Evolutionary conservation across 192 early-diverging fungal genomes (phyloP).

Genomic region (Umbelopsis sp.): DNA sequence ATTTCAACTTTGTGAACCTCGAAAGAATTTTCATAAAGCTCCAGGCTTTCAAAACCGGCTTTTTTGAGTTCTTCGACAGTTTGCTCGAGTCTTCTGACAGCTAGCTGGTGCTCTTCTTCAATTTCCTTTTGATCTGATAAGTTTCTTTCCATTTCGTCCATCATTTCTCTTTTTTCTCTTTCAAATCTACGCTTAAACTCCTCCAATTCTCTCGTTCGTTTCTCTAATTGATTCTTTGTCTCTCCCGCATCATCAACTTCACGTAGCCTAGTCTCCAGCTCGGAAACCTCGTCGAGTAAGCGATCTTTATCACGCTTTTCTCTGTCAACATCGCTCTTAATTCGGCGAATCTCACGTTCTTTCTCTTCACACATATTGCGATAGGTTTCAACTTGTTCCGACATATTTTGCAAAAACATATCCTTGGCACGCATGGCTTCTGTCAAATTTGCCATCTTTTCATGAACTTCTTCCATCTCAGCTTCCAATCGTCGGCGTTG

Average conservation of each 20-base stretch:
- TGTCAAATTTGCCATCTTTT: constrained; percentile 38
- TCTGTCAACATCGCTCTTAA: constrained; percentile 31
- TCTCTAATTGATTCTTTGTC: constrained; percentile 31
- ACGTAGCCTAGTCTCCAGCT: constrained; percentile 24
- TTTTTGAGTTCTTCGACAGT: constrained; percentile 43
- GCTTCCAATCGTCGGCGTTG: constrained; percentile 32
- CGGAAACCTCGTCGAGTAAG: constrained; percentile 26
- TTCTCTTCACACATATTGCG: constrained; percentile 42
- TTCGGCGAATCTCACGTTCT: constrained; percentile 39
- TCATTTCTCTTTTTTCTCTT: constrained; percentile 1
- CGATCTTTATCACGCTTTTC: constrained; percentile 38
- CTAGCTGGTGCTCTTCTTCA: constrained; percentile 16
- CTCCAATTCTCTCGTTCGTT: constrained; percentile 29
- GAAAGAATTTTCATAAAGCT: constrained; percentile 48
- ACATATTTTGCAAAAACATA: constrained; percentile 39
- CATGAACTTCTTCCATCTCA: constrained; percentile 45
- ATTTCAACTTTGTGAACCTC: constrained; percentile 40
- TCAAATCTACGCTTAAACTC: constrained; percentile 19
- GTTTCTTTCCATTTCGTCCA: constrained; percentile 21
- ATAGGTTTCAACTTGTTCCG: constrained; percentile 39
- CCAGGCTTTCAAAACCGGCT: constrained; percentile 49
- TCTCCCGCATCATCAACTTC: constrained; percentile 25
- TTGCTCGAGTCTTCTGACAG: constrained; percentile 30
- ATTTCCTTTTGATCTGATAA: constrained; percentile 22
- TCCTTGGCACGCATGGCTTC: constrained; percentile 46